phyloP scores from a whole-genome alignment of 1,284 basidiomycete genomes.

The Melampsora occidentalis region DNA sequence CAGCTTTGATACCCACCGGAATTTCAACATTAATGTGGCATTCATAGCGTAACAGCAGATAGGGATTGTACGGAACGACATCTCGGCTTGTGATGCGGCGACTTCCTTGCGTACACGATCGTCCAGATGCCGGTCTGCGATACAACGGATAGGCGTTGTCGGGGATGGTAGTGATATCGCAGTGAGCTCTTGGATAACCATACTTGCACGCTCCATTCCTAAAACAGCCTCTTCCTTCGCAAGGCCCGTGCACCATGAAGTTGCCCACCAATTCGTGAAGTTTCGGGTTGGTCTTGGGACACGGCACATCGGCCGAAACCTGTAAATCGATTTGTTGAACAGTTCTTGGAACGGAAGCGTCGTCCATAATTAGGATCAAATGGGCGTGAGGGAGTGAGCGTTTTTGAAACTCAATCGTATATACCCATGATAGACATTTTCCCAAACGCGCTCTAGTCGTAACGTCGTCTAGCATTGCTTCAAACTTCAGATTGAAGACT shows the following conservation, averaged over 20 bases:
- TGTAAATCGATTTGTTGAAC: slow-evolving; percentile 53
- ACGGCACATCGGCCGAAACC: slow-evolving; percentile 57
- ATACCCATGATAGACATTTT: neutral
- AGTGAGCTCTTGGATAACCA: slow-evolving; percentile 56
- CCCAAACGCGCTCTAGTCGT: neutral
- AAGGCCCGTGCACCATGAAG: slow-evolving; percentile 60
- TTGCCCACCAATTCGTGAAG: slow-evolving; percentile 54
- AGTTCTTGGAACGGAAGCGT: too few relatives aligned
- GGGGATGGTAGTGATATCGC: slow-evolving; percentile 53
- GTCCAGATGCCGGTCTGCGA: neutral
- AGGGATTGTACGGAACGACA: slow-evolving; percentile 57
- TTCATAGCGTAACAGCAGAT: slow-evolving; percentile 51
- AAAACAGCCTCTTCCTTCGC: slow-evolving; percentile 49
- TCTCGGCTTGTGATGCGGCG: slow-evolving; percentile 32
- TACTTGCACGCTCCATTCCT: slow-evolving; percentile 50
- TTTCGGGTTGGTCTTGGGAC: slow-evolving; percentile 54
- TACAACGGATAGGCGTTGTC: slow-evolving; percentile 56
- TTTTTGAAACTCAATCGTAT: neutral
- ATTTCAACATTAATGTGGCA: slow-evolving; percentile 61
- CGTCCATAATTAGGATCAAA: too few relatives aligned
- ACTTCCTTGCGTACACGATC: too few relatives aligned
- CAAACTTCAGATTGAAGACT: neutral
- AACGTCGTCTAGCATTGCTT: neutral
- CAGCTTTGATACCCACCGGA: slow-evolving; percentile 50
- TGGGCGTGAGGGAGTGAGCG: too few relatives aligned